A percentile compares a stretch with the other conserved stretches of the same genome.
Conservation (phyloP, 371 early-diverging fungal species). For the Apophysomyces sp. region DNA sequence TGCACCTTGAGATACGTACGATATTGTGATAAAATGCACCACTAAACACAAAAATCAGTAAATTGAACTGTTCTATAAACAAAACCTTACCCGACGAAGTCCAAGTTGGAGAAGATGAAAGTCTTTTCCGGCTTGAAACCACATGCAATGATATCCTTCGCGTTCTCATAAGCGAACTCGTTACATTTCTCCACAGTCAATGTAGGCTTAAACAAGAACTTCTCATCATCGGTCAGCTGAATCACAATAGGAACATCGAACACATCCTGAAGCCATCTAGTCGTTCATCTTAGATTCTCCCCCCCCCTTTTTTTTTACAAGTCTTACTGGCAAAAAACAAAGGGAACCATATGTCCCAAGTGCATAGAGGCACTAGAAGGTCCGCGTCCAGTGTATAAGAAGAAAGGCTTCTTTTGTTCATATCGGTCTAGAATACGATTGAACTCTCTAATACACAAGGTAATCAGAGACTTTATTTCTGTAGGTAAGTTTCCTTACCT, state of each 20-base stretch:
- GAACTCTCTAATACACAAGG: slow-evolving; percentile 75
- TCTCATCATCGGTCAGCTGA: slow-evolving; percentile 99
- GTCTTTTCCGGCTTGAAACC: slow-evolving; percentile 99
- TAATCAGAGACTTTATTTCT: not conserved
- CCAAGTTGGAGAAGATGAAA: slow-evolving; percentile 97
- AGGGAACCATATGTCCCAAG: slow-evolving; percentile 98
- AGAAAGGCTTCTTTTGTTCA: slow-evolving; percentile 97
- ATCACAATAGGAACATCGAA: slow-evolving; percentile 98
- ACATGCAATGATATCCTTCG: slow-evolving; percentile 97
- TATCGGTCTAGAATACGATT: slow-evolving; percentile 83
- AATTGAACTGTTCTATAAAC: not conserved
- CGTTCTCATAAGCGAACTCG: slow-evolving; percentile 85
- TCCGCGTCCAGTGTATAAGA: slow-evolving; percentile 99
- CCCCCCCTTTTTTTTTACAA: not conserved
- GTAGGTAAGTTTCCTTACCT: slow-evolving; percentile 48
- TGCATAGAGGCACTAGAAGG: slow-evolving; percentile 98
- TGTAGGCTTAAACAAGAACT: slow-evolving; percentile 96
- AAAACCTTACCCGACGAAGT: slow-evolving; percentile 78
- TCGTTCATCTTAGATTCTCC: not conserved
- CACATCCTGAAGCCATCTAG: slow-evolving; percentile 94
- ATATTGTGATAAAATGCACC: slow-evolving; percentile 93
- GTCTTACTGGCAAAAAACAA: slow-evolving; percentile 95
- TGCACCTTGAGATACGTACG: slow-evolving; percentile 82
- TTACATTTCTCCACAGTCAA: slow-evolving; percentile 87
- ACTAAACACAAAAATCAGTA: slow-evolving; percentile 29